Evolutionary conservation across 2,329 filamentous ascomycete genomes (phyloP).

Genomic region (Pyrenophora seminiperda): DNA sequence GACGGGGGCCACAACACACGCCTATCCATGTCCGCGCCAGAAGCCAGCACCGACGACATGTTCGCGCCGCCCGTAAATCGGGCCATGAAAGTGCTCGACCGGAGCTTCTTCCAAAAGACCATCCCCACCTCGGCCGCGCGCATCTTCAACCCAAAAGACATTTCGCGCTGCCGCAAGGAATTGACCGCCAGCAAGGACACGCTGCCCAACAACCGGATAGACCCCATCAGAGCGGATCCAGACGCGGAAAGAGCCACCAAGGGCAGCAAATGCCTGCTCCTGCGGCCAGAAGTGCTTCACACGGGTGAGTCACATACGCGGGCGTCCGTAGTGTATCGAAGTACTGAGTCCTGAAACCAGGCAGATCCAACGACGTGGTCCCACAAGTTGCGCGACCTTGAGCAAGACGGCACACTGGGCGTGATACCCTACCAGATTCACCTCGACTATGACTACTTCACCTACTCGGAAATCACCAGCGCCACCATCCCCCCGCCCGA

Average conservation of each 20-base stretch:
- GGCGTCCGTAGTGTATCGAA: slow-evolving; percentile 10
- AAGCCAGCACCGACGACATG: slow-evolving; percentile 52
- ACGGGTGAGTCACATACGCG: slow-evolving; percentile 38
- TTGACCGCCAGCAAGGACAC: slow-evolving; percentile 70
- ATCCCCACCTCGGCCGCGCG: slow-evolving; percentile 79
- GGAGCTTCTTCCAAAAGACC: slow-evolving; percentile 78
- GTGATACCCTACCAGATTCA: slow-evolving; percentile 76
- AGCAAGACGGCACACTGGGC: slow-evolving; percentile 69
- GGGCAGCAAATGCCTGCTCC: slow-evolving; percentile 54
- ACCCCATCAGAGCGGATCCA: slow-evolving; percentile 65
- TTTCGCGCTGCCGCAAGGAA: slow-evolving; percentile 71
- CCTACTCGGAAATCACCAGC: slow-evolving; percentile 80
- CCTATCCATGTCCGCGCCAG: slow-evolving; percentile 38
- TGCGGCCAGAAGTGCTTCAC: slow-evolving; percentile 51
- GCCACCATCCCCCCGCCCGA: slow-evolving; percentile 73
- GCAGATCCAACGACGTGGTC: slow-evolving; percentile 79
- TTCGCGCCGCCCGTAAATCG: slow-evolving; percentile 83
- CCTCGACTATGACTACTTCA: slow-evolving; percentile 86
- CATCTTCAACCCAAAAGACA: slow-evolving; percentile 74
- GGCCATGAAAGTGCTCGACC: slow-evolving; percentile 79
- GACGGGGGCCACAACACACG: slow-evolving; percentile 6
- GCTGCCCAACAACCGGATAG: slow-evolving; percentile 66
- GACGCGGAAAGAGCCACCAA: slow-evolving; percentile 60
- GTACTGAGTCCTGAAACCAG: slow-evolving; percentile 47
- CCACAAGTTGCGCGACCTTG: slow-evolving; percentile 67